Base-by-base conservation (phyloP, 1,284 basidiomycete species). In the Heterobasidion annosum region DNA sequence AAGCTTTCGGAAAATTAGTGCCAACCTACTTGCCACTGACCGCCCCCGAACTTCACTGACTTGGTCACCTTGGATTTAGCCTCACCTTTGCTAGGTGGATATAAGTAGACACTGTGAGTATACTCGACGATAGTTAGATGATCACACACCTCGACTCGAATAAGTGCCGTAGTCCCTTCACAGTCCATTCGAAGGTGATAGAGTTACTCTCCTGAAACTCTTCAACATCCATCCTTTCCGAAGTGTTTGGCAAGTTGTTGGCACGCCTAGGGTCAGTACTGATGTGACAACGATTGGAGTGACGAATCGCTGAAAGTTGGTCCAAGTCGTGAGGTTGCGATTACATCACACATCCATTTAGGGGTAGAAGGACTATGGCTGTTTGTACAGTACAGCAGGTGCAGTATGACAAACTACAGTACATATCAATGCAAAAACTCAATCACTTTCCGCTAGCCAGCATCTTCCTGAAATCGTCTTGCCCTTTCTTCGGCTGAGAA, bases 401-500 rank as follows among this genome's bases (percentile, higher is more conserved):
- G 25, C 25, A 25, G 5, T 5, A 25, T 25, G 25, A 25, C 25
- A 25, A 25, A 25, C 25, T 25, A 25, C 18, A 18, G 18, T 18
- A 18, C 25, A 5, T 25, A 25, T 25, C 25, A 25, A 25, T 4
- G 25, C 25, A 25, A 25, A 25, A 25, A 25, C 25, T 4, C 25
- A 50, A 34, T 53, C 55, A 66, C 56, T 64, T 61, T 16, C 64
- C 62, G 42, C 69, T 64, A n/a, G 61, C 56, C 54, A 91, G 65
- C 84, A 91, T 86, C 65, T 83, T 89, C 57, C 88, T 74, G 64
- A 92, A 92, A 64, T 91, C 88, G 61, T 91, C 83, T 66, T 91
- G 88, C 2, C 79, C 81, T 66, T 83, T 78, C 54, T 52, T 43
- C 34, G 54, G 48, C 8, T 46, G 56, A 40, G 42, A 49, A 46